phyloP scores from a whole-genome alignment of 176 grass and related monocot genomes.

The Oryza nivara region DNA sequence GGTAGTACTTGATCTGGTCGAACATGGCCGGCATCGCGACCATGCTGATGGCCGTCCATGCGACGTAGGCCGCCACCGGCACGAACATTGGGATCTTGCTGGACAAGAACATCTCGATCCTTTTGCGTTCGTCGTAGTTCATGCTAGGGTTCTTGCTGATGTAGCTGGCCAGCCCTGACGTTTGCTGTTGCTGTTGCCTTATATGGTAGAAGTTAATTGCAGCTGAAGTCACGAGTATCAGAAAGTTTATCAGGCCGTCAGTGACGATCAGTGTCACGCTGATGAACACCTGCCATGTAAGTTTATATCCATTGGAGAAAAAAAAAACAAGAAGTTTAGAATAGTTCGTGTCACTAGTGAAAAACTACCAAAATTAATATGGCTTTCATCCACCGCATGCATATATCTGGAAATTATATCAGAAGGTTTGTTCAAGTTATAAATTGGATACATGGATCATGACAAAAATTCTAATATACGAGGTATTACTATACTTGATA shows the following conservation, averaged over 20 bases:
- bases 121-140: constrained; percentile 68
- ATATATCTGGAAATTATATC: too few species aligned
- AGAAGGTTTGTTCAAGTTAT: too few species aligned
- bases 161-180: constrained; percentile 15
- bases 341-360: too few species aligned
- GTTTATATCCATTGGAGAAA: not conserved
- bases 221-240: constrained; percentile 25
- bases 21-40: constrained; percentile 36
- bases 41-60: not conserved
- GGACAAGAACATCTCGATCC: constrained; percentile 47
- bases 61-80: constrained; percentile 25
- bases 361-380: too few species aligned
- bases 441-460: too few species aligned
- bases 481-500: too few species aligned
- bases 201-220: constrained; percentile 46
- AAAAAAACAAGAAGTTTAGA: not conserved
- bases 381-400: too few species aligned
- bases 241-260: constrained; percentile 59
- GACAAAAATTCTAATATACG: too few species aligned
- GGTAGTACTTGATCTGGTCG: constrained; percentile 50
- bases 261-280: constrained; percentile 60
- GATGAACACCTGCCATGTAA: constrained; percentile 60
- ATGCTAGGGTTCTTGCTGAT: constrained; percentile 44
- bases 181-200: constrained; percentile 13
- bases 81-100: constrained; percentile 1